phyloP scores from a whole-genome alignment of 345 rosid genomes.

The Syzygium jambos region DNA sequence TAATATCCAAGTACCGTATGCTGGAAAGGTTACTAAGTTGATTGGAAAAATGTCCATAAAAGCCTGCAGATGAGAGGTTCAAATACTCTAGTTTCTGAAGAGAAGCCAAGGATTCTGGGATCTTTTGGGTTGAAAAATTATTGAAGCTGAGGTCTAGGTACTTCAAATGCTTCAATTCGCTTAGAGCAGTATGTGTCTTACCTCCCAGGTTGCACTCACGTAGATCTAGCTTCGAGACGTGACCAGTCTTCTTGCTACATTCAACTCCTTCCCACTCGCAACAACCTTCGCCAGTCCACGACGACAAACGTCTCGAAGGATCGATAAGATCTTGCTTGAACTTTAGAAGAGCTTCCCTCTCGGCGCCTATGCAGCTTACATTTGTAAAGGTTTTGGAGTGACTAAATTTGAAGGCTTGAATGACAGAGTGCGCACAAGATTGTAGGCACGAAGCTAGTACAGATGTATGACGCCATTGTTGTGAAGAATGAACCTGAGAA shows the following conservation, averaged over 20 bases:
- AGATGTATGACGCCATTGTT: not conserved
- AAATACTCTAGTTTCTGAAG: not conserved
- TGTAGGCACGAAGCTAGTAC: not conserved
- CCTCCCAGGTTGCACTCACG: not conserved
- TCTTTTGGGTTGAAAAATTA: not conserved
- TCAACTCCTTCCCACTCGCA: not conserved
- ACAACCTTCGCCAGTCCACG: not conserved
- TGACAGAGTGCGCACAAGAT: not conserved
- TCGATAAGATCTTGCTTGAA: not conserved
- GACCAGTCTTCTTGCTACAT: not conserved
- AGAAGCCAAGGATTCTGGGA: not conserved
- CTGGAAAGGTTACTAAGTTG: not conserved
- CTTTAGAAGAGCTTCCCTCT: not conserved
- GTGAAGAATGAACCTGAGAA: not conserved
- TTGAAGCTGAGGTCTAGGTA: not conserved
- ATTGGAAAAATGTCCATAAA: not conserved
- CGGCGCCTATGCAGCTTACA: not conserved
- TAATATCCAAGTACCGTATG: not conserved
- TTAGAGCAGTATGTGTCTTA: not conserved
- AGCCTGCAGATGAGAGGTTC: not conserved
- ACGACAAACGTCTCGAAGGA: not conserved
- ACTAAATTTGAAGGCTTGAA: not conserved
- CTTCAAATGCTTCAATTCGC: not conserved
- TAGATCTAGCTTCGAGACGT: not conserved
- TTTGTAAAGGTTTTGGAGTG: not conserved